Evolutionary conservation across 805 yeast genomes (phyloP), one percentile per base, ranked within the genome.

Genomic region (Scheffersomyces spartinae): DNA sequence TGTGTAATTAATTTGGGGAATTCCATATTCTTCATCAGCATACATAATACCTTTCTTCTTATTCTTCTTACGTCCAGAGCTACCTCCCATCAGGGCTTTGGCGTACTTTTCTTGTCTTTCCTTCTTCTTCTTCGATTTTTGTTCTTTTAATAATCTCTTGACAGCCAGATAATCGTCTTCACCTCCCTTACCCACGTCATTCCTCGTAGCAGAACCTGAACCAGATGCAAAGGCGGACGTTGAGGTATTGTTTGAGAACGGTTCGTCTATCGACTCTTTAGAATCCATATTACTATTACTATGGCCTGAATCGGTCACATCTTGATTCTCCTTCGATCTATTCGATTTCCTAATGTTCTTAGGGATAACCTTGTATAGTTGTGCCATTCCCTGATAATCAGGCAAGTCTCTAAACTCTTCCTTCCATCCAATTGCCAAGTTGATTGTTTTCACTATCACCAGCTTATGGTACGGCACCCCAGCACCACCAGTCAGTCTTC

Each of bases 361-460:
- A 1, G 76, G 77, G 20, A 67, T 44, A 20, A 47, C 45, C 24
- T 52, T 48, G 43, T 63, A 67, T 33, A 81, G 49, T 2, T 32
- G 32, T 1, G 68, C 68, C 28, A 79, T 38, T 15, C 64, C 63
- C 24, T 52, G 45, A 43, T 72, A 69, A 9, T 68, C 71, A 1
- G 56, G 55, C 26, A 62, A 47, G 15, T 62, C 74, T 4, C 41
- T 43, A 38, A 72, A 67, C 32, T 74, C 81, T 4, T 49, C 41
- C 24, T 68, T 55, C 97, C 97, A 88, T 5, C 72, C 70, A 12
- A 61, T 31, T 7, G 81, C 74, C 45, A 80, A 56, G 2, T 52
- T 46, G 13, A 62, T 53, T 11, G 70, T 61, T 32, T 61, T 60
- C 33, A 58, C 56, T 34, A 65, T 61, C 17, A 79, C 70, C 21